These are phyloP conservation scores for Macrolepiota albuminosa DNA, from an alignment of 768 basidiomycete genomes.

Conservation along the genomic window DNA sequence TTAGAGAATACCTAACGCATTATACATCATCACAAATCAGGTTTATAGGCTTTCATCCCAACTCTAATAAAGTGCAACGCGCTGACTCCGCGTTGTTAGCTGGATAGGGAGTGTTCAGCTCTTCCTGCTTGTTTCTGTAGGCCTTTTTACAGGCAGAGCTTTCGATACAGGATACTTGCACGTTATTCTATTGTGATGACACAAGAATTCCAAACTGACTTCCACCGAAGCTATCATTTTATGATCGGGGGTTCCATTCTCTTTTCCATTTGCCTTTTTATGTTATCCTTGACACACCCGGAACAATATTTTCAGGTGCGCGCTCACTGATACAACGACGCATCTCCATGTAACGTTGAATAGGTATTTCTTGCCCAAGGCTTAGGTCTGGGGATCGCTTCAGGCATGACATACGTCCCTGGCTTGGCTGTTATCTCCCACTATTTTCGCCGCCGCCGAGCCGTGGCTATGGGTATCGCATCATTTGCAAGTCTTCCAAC, in stretches of 20 bases:
- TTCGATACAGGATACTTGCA: constrained; percentile 26
- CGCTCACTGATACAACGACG: background rate
- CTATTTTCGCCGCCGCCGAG: constrained; percentile 41
- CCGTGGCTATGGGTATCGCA: constrained; percentile 46
- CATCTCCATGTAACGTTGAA: background rate
- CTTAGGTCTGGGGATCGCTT: constrained; percentile 40
- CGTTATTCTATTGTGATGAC: background rate
- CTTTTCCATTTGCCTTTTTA: constrained; percentile 25
- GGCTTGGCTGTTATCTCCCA: constrained; percentile 43
- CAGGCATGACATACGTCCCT: constrained; percentile 43
- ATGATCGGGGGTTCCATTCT: constrained; percentile 25
- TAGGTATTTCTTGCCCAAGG: constrained; percentile 47
- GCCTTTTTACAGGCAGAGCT: constrained; percentile 20
- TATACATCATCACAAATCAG: constrained; percentile 23
- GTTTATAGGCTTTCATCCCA: constrained; percentile 4
- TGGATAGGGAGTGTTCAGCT: constrained; percentile 27
- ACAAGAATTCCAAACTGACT: background rate
- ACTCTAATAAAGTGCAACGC: background rate
- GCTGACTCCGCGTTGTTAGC: constrained; percentile 7
- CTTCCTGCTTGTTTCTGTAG: constrained; percentile 20
- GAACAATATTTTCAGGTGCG: constrained; percentile 25
- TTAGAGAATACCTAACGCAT: constrained; percentile 20
- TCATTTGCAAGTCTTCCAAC: constrained; percentile 26
- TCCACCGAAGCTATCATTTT: constrained; percentile 19
- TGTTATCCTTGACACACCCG: constrained; percentile 25